Evolutionary conservation across 345 rosid genomes (phyloP), one percentile per base, ranked within the genome.

Genomic region (Erucastrum elatum): DNA sequence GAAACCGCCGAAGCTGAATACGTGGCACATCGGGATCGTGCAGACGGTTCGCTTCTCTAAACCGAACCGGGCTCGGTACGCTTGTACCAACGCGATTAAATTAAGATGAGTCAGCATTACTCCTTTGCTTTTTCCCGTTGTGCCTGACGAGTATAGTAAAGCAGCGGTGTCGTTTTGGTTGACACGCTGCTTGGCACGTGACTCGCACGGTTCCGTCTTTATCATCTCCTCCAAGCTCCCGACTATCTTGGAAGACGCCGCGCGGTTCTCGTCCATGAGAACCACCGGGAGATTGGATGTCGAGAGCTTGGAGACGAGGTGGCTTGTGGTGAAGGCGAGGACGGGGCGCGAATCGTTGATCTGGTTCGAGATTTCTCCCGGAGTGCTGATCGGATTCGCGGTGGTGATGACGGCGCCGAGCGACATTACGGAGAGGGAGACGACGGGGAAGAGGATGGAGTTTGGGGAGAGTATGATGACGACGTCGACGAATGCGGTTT

Each of bases 341-440:
- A 83, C 83, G 0, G 96, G 92, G 11, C 77, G 77, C 8, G 96
- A 94, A 37, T 92, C 89, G 3, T 44, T 71, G 41, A 87, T 84
- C 81, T 94, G 98, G 29, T 84, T 87, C 16, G 89, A 77, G 72
- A 92, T 89, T 81, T 94, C 97, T 9, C 70, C 62, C 4, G 89
- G 61, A 26, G 93, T 90, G 86, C 84, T 94, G 34, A 94, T 95
- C 37, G 97, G 97, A 61, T 94, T 94, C 44, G 94, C 87, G n/a
- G 97, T 92, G 76, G 95, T 94, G 84, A 94, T 88, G 58, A 94
- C 74, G 55, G 98, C 97, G 66, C 97, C 98, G 44, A 94, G 86
- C 8, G 95, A 92, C 97, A 94, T 87, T 6, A 92, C 95, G 77
- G 98, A 86, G 82, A 90, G 94, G 76, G 91, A 87, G 72, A 90